Conservation (phyloP, 306 rosid genomes). For the Biancaea sappan region DNA sequence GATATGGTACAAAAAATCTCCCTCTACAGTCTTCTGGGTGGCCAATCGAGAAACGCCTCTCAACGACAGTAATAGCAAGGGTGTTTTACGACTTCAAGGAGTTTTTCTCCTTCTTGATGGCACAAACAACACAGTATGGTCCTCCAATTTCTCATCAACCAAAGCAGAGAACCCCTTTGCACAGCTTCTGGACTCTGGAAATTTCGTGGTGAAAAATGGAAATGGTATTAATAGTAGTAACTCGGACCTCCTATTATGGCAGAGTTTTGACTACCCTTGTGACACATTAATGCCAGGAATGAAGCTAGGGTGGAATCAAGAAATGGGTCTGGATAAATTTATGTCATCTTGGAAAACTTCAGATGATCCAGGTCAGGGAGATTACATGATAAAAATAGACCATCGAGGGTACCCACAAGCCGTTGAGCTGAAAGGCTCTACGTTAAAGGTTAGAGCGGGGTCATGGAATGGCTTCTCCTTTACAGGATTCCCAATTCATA, state of each 20-base stretch:
- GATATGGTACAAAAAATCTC: conserved; percentile 36
- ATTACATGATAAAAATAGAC: not conserved
- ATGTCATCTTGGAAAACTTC: conserved; percentile 34
- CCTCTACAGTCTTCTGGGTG: conserved; percentile 37
- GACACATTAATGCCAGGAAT: conserved; percentile 33
- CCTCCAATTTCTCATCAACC: conserved; percentile 30
- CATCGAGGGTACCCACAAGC: conserved; percentile 13
- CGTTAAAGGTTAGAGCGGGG: not conserved
- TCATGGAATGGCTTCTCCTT: conserved; percentile 32
- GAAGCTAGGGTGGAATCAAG: conserved; percentile 36
- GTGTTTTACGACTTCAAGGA: conserved; percentile 23
- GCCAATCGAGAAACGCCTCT: conserved; percentile 30
- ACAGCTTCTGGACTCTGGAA: conserved; percentile 34
- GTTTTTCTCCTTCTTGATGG: conserved; percentile 31
- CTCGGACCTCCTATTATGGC: conserved; percentile 27
- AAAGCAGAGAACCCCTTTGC: conserved; percentile 9
- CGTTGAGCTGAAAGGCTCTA: not conserved
- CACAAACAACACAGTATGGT: conserved; percentile 28
- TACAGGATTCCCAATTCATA: not conserved
- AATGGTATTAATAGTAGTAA: not conserved
- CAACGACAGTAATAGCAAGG: not conserved
- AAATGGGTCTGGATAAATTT: conserved; percentile 5
- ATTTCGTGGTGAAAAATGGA: conserved; percentile 27
- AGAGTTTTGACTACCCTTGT: conserved; percentile 37
- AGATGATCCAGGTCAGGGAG: conserved; percentile 33